A percentile compares a stretch with the other conserved stretches of the same genome.
These are phyloP conservation scores for Arthroderma sp. DNA, from an alignment of 2,329 filamentous ascomycete species.

Conservation along the genomic window DNA sequence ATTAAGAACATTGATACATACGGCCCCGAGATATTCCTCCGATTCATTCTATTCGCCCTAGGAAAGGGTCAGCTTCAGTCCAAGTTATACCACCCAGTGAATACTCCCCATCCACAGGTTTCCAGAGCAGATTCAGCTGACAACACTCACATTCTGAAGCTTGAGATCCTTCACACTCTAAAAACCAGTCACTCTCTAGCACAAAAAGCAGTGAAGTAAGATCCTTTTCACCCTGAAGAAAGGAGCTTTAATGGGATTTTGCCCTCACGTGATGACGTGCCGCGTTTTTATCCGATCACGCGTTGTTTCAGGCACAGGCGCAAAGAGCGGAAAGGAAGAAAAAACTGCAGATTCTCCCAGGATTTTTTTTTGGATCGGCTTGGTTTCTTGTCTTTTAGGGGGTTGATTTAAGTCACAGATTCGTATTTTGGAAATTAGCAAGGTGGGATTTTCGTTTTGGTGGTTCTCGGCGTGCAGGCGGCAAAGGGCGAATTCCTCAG, in stretches of 20 bases:
- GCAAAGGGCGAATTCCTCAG: too few relatives aligned
- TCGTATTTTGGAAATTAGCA: too few relatives aligned
- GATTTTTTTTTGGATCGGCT: too few relatives aligned
- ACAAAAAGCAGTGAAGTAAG: background rate
- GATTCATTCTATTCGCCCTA: constrained; percentile 5
- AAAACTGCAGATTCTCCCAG: background rate
- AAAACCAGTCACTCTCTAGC: too few relatives aligned
- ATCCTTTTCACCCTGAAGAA: background rate
- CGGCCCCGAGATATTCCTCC: constrained; percentile 24
- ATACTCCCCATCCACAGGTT: too few relatives aligned
- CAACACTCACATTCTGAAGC: constrained; percentile 4
- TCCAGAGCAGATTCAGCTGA: background rate
- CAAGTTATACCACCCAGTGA: background rate
- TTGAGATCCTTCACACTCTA: too few relatives aligned
- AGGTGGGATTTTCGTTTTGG: too few relatives aligned
- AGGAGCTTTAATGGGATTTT: constrained; percentile 8
- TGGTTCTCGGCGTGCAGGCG: too few relatives aligned
- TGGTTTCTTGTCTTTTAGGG: too few relatives aligned
- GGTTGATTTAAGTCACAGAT: too few relatives aligned
- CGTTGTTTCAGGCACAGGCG: constrained; percentile 9
- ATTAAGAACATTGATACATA: constrained; percentile 17
- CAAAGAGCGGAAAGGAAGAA: background rate
- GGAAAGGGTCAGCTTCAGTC: background rate
- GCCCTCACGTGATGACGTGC: constrained; percentile 11
- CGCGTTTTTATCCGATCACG: constrained; percentile 9